Evolutionary conservation across 257 asterid genomes (phyloP).

Genomic region (Vinca minor): DNA sequence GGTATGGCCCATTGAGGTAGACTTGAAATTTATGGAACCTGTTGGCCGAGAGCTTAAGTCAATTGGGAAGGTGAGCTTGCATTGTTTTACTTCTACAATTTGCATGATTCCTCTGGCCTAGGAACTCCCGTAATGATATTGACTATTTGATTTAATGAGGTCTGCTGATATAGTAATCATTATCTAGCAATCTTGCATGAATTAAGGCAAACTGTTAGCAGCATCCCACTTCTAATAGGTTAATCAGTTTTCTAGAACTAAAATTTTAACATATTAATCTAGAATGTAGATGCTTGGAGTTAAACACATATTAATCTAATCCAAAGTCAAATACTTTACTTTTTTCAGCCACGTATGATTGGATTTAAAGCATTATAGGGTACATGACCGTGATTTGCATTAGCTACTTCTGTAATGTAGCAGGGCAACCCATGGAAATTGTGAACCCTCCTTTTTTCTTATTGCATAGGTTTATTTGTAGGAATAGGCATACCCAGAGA

Average conservation of each 20-base stretch:
- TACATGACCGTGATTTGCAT: too few relatives aligned
- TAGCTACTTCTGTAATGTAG: neutral
- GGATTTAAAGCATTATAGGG: neutral
- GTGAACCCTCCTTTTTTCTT: neutral
- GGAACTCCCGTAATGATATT: neutral
- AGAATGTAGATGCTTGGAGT: neutral
- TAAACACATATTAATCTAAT: neutral
- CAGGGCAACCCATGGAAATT: neutral
- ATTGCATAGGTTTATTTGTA: neutral
- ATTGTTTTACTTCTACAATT: neutral
- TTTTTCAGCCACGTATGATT: neutral
- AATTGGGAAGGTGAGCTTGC: slow-evolving; percentile 52
- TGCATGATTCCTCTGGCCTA: neutral
- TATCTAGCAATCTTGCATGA: neutral
- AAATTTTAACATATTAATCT: neutral
- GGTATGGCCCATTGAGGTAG: slow-evolving; percentile 95
- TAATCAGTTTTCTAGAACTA: neutral
- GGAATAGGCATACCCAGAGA: neutral
- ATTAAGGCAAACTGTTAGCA: neutral
- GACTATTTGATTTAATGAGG: neutral
- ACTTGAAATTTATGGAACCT: slow-evolving; percentile 87
- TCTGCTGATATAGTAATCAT: neutral
- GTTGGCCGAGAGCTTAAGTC: slow-evolving; percentile 76
- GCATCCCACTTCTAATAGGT: neutral
- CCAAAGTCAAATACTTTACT: neutral